These are phyloP conservation scores for Rhododendron griersonianum DNA, from an alignment of 148 eudicot genomes.

Conservation along the genomic window DNA sequence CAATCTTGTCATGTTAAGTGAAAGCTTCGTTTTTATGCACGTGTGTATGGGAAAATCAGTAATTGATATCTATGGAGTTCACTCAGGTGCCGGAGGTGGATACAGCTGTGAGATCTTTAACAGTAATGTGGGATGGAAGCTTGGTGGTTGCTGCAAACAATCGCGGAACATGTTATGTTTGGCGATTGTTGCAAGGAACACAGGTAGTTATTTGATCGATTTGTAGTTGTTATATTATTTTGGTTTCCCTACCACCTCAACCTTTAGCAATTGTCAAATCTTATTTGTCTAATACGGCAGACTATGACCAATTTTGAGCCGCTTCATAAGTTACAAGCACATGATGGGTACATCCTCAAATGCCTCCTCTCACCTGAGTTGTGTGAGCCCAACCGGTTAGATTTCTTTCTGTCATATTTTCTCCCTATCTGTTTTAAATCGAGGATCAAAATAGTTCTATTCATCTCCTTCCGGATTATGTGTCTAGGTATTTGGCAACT, in stretches of 20 bases:
- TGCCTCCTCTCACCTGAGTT: conserved; percentile 93
- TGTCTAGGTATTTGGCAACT: conserved; percentile 82
- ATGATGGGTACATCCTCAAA: conserved; percentile 90
- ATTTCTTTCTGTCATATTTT: neutral
- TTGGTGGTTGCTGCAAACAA: conserved; percentile 98
- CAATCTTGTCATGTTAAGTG: neutral
- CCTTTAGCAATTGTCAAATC: neutral
- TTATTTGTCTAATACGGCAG: conserved; percentile 36
- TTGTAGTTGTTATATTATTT: neutral
- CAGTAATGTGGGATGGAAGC: conserved; percentile 98
- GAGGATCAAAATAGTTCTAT: neutral
- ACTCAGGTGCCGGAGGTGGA: conserved; percentile 97
- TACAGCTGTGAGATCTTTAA: conserved; percentile 89
- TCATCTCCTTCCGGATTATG: neutral
- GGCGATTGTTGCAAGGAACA: conserved; percentile 87
- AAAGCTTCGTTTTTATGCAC: neutral
- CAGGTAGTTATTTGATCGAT: conserved; percentile 43
- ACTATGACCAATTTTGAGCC: conserved; percentile 97
- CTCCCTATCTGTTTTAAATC: neutral
- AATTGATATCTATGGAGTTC: conserved; percentile 11
- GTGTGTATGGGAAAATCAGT: neutral
- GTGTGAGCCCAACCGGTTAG: conserved; percentile 73
- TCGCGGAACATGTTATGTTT: conserved; percentile 87
- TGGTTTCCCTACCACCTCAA: neutral
- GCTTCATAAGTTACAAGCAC: conserved; percentile 93